Conservation (phyloP, 2,329 filamentous ascomycete species). For the Fusarium graminum region DNA sequence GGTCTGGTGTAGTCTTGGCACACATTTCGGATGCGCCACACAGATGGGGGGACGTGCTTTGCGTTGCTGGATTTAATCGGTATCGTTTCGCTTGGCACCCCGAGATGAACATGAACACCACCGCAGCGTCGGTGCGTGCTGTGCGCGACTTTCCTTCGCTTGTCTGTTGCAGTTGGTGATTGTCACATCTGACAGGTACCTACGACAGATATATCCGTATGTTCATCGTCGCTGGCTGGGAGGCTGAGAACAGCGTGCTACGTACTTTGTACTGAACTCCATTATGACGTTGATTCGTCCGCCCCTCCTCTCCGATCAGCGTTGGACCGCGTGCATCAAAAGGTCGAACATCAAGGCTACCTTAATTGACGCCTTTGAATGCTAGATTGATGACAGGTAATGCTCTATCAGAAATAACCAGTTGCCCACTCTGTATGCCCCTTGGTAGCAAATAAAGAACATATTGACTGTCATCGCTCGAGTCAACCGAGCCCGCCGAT, state of each 20-base stretch:
- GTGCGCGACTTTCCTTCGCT: slow-evolving; percentile 38
- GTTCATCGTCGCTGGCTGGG: too few species aligned
- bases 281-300: slow-evolving; percentile 15
- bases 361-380: not conserved
- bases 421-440: not conserved
- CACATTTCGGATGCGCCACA: slow-evolving; percentile 38
- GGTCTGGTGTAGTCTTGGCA: slow-evolving; percentile 22
- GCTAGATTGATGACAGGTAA: not conserved
- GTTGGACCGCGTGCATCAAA: slow-evolving; percentile 5
- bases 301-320: slow-evolving; percentile 19
- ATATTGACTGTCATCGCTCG: not conserved
- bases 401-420: not conserved
- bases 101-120: slow-evolving; percentile 38
- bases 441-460: too few species aligned
- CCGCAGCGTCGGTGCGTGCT: slow-evolving; percentile 22
- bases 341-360: slow-evolving; percentile 1
- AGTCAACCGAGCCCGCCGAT: slow-evolving; percentile 1
- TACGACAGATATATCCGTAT: too few species aligned
- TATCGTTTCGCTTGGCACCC: slow-evolving; percentile 43
- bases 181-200: slow-evolving; percentile 1
- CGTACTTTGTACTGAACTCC: not conserved
- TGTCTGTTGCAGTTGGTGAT: slow-evolving; percentile 2
- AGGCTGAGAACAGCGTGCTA: too few species aligned
- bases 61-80: slow-evolving; percentile 42
- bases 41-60: slow-evolving; percentile 29